Evolutionary conservation across 176 grass and related monocot species (phyloP), one percentile per base, ranked within the genome.

Genomic region (Raddia guianensis): DNA sequence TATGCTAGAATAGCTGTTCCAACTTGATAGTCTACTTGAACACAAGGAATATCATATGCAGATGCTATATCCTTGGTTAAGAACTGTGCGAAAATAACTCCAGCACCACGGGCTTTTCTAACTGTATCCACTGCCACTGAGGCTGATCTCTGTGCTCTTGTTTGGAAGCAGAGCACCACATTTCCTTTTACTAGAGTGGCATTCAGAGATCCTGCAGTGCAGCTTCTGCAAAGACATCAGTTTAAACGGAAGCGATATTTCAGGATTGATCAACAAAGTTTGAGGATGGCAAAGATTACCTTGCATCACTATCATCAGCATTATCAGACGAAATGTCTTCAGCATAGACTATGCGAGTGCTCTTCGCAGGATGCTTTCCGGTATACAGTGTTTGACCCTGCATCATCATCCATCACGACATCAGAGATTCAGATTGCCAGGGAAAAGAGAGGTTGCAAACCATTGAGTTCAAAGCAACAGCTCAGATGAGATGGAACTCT

Each of bases 131-230:
- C 72, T 54, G 96, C 96, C 68, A 98, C 79, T 9, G 80, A 73
- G 52, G 92, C 63, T 75, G 87, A 91, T 63, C 90, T 89, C 84
- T 98, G 96, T 57, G 55, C 82, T 72, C 92, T 65, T 80, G 96
- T 91, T 84, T 98, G 96, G 77, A 98, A 98, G 81, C 96, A 98
- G 19, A 98, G 86, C 53, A 98, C 92, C 63, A 93, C 88, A 46
- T 98, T 98, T 91, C 96, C 96, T 82, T 83, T 84, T 61, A 75
- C 88, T 79, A 98, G 84, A 84, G 88, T 91, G 20, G 86, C 63
- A 82, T 98, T 95, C 68, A 98, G 79, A 78, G 96, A 91, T 79
- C 88, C 92, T 95, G 88, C 87, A 82, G 80, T 88, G 67, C 96
- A 98, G 76, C 96, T 91, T 91, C 96, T 98, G 88, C 73, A 85